phyloP scores from a whole-genome alignment of 495 filamentous ascomycete species.

The Collariella sp. region DNA sequence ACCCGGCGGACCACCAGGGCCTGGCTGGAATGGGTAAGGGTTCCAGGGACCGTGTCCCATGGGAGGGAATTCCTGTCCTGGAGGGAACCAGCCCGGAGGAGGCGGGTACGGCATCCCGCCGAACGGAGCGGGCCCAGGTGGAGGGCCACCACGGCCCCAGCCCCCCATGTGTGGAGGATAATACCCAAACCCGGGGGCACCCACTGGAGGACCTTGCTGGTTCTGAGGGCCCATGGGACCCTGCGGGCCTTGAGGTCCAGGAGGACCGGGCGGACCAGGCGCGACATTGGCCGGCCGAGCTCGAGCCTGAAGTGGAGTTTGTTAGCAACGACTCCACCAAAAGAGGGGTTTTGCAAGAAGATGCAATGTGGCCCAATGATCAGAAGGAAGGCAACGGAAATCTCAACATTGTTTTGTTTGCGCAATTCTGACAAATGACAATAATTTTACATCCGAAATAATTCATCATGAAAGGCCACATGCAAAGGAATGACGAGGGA shows the following conservation, averaged over 20 bases:
- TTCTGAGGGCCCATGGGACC: conserved; percentile 17
- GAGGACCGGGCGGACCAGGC: conserved; percentile 26
- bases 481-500: background rate
- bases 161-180: conserved; percentile 48
- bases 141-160: conserved; percentile 35
- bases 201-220: conserved; percentile 26
- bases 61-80: conserved; percentile 70
- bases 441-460: conserved; percentile 75
- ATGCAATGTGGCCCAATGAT: conserved; percentile 28
- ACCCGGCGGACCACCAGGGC: conserved; percentile 38
- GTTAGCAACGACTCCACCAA: conserved; percentile 18
- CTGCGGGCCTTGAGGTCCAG: conserved; percentile 19
- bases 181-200: conserved; percentile 26
- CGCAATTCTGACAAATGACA: conserved; percentile 73
- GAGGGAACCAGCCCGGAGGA: conserved; percentile 74
- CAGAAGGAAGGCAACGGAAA: conserved; percentile 99
- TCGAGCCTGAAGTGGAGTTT: conserved; percentile 28
- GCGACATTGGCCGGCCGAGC: conserved; percentile 30
- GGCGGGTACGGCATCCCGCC: conserved; percentile 44
- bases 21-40: conserved; percentile 39
- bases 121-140: conserved; percentile 34
- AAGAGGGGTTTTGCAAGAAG: background rate
- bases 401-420: conserved; percentile 82
- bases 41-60: conserved; percentile 51
- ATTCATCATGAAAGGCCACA: conserved; percentile 59